Percentiles rank a stretch among this genome's conserved stretches.
These are phyloP conservation scores for Erodium maritimum DNA, from an alignment of 345 rosid genomes.

Conservation along the genomic window DNA sequence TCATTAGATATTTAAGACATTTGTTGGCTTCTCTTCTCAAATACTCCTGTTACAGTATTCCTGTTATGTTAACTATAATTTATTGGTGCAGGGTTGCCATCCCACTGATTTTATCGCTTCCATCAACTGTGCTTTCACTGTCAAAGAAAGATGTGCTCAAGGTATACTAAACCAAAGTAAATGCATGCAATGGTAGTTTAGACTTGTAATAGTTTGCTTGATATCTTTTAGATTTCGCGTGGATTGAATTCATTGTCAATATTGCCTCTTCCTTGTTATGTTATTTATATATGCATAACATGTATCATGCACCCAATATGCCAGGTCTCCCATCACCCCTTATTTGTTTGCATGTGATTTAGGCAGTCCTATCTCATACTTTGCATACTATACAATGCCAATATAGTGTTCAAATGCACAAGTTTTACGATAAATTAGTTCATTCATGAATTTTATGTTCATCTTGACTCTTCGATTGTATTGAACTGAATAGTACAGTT, in stretches of 20 bases:
- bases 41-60: not conserved
- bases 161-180: conserved; percentile 25
- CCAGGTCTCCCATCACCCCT: no score
- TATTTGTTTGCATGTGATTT: no score
- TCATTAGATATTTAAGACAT: no score
- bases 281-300: no score
- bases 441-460: no score
- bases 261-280: not conserved
- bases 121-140: conserved; percentile 75
- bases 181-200: not conserved
- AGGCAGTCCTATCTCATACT: no score
- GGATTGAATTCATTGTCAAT: not conserved
- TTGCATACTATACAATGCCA: no score
- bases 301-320: no score
- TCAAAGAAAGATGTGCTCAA: conserved; percentile 55
- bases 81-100: conserved; percentile 51
- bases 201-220: not conserved
- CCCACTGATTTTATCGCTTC: conserved; percentile 76
- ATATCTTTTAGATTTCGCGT: not conserved
- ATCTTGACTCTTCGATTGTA: no score
- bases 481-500: no score
- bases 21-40: not conserved
- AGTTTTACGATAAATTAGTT: no score
- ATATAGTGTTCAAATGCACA: no score
- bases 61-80: not conserved